Base-by-base conservation (phyloP, 805 yeast species). In the Metschnikowia reukaufii region DNA sequence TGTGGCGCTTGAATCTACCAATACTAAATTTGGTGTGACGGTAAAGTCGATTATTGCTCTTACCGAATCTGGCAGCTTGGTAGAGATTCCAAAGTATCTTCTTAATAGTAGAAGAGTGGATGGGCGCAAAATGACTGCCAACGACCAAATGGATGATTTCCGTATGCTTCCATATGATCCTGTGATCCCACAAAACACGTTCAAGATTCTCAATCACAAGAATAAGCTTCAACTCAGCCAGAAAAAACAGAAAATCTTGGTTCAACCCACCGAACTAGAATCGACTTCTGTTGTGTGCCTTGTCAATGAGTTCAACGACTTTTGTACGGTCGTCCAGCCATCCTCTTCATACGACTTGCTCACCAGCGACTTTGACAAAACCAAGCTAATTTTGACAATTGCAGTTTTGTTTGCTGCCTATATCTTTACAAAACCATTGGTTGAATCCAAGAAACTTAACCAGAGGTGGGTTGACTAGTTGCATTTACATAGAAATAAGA, bases 291-390 rank as follows among this genome's bases (percentile, higher is more conserved):
- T 88, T 16, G 78, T 87, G 0, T 83, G 94, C 50, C 72, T 77
- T 31, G 67, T 81, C 37, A 88, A 85, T 16, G 50, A 59, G 23
- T 65, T 74, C 38, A 95, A 88, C 60, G 63, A 86, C 6, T 91
- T 87, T 68, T 87, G 91, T 59, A 84, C 95, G 0, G 73, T 81
- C 47, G 74, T 86, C 15, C 78, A 85, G 42, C 97, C 98, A 0
- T 88, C 97, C 0, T 79, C 79, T 36, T 87, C 88, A 33, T 91
- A 88, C 66, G 99, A 92, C 66, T 72, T 80, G 42, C 73, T 92
- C 62, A 78, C 83, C 20, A 67, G 74, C 25, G 73, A 75, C 42
- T 94, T 94, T 61, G 88, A 84, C 56, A 85, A 81, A 58, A 60
- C 70, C 12, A 84, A 82, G 55, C 74, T 92, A 36, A 39, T 85